Evolutionary conservation across 2,329 filamentous ascomycete species (phyloP).

Genomic region (Colletotrichum melonis): DNA sequence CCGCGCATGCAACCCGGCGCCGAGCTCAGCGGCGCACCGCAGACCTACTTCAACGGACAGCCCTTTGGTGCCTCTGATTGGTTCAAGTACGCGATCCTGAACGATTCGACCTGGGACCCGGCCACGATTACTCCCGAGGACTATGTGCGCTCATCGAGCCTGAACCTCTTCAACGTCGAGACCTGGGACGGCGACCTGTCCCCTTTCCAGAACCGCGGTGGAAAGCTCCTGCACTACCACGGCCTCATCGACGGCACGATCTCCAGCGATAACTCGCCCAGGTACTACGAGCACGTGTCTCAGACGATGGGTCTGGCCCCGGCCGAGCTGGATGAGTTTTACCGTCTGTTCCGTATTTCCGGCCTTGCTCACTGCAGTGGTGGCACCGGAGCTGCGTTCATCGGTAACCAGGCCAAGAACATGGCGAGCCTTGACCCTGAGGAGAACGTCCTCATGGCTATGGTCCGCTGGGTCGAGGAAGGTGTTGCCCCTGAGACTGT

Average conservation of each 20-base stretch:
- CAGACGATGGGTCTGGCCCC: constrained; percentile 51
- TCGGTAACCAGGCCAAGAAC: constrained; percentile 40
- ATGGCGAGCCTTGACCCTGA: constrained; percentile 46
- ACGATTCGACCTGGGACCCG: constrained; percentile 50
- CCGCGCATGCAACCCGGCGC: constrained; percentile 60
- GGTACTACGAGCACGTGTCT: constrained; percentile 60
- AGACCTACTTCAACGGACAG: constrained; percentile 50
- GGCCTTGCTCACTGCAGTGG: constrained; percentile 63
- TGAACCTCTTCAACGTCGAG: constrained; percentile 50
- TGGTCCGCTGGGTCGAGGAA: constrained; percentile 60
- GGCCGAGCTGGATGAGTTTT: constrained; percentile 53
- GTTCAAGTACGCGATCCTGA: constrained; percentile 53
- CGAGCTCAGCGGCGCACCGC: constrained; percentile 56
- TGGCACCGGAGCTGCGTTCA: constrained; percentile 52
- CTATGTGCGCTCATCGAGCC: constrained; percentile 43
- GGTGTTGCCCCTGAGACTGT: constrained; percentile 53
- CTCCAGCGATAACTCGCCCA: constrained; percentile 54
- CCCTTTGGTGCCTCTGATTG: constrained; percentile 42
- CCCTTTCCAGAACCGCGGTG: constrained; percentile 50
- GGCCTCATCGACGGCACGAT: constrained; percentile 55
- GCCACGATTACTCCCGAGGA: constrained; percentile 49
- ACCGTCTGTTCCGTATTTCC: constrained; percentile 63
- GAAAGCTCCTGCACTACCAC: constrained; percentile 60
- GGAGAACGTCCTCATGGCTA: constrained; percentile 55
- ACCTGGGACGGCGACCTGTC: constrained; percentile 53